Evolutionary conservation across 1,284 basidiomycete species (phyloP).

Genomic region (Hypsizygus ulmarius): DNA sequence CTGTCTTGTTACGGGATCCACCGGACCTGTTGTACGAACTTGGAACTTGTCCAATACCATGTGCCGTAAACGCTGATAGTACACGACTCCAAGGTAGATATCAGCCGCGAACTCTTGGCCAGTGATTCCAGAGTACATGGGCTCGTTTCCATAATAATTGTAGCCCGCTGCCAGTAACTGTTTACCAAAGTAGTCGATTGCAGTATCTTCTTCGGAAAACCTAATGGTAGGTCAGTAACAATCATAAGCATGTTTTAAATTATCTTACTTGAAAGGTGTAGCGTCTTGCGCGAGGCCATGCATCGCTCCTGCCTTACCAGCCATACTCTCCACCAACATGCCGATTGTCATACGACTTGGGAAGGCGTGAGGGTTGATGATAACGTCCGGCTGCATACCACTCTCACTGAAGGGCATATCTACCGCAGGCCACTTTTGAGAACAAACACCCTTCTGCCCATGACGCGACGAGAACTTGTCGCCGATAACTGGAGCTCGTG

Average conservation of each 20-base stretch:
- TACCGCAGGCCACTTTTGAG: constrained; percentile 96
- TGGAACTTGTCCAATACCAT: constrained; percentile 99
- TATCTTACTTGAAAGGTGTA: constrained; percentile 88
- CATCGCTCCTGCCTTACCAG: constrained; percentile 97
- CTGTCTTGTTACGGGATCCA: constrained; percentile 93
- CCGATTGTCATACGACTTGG: constrained; percentile 99
- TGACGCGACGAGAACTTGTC: constrained; percentile 99
- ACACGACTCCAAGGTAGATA: constrained; percentile 97
- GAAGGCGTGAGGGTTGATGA: constrained; percentile 99
- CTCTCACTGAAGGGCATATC: constrained; percentile 99
- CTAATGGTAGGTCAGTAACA: constrained; percentile 38
- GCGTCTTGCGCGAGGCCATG: constrained; percentile 98
- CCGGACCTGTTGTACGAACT: constrained; percentile 96
- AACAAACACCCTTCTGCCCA: constrained; percentile 99
- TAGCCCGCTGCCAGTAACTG: constrained; percentile 94
- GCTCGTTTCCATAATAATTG: constrained; percentile 99
- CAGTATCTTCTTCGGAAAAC: constrained; percentile 95
- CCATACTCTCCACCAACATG: constrained; percentile 99
- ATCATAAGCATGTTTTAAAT: constrained; percentile 16
- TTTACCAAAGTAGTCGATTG: constrained; percentile 95
- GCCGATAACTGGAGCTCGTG: constrained; percentile 95
- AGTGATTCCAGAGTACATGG: constrained; percentile 99
- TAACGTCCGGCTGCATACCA: constrained; percentile 98
- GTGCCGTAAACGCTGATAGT: constrained; percentile 97
- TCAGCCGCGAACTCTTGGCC: constrained; percentile 98